These are phyloP conservation scores for Fusarium sp. DNA, from an alignment of 2,329 filamentous ascomycete species.

Conservation along the genomic window DNA sequence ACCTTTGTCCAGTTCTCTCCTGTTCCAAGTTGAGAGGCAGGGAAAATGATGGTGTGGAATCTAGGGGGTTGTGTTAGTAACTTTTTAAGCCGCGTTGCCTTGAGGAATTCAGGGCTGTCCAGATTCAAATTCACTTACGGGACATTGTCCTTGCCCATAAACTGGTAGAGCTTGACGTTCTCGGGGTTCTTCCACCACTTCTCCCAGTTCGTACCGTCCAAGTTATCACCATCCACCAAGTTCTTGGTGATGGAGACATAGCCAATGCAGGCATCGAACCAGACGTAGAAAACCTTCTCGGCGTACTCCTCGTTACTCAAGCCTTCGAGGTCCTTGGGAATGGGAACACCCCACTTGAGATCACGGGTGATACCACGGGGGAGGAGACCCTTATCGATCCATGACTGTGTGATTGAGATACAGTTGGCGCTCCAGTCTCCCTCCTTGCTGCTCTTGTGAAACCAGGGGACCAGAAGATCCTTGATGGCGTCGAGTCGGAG, in stretches of 20 bases:
- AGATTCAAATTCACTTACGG: slow-evolving; percentile 59
- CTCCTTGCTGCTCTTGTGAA: slow-evolving; percentile 76
- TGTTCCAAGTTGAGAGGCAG: slow-evolving; percentile 86
- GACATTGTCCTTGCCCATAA: slow-evolving; percentile 84
- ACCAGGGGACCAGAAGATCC: slow-evolving; percentile 81
- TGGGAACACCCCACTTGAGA: slow-evolving; percentile 84
- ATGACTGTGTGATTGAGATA: slow-evolving; percentile 80
- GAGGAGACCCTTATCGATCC: slow-evolving; percentile 86
- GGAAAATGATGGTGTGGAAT: slow-evolving; percentile 88
- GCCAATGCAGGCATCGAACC: slow-evolving; percentile 93
- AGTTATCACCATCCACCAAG: slow-evolving; percentile 73
- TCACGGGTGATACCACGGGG: slow-evolving; percentile 92
- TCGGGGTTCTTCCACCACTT: slow-evolving; percentile 95
- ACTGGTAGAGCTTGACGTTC: slow-evolving; percentile 89
- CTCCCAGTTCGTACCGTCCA: slow-evolving; percentile 78
- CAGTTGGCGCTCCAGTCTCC: slow-evolving; percentile 83
- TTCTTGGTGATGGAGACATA: slow-evolving; percentile 95
- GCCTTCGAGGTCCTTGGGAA: slow-evolving; percentile 61
- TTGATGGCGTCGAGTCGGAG: slow-evolving; percentile 88
- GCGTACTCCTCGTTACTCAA: slow-evolving; percentile 67
- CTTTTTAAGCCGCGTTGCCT: not conserved
- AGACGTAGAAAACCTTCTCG: slow-evolving; percentile 86
- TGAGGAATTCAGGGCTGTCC: not conserved
- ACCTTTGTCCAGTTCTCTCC: slow-evolving; percentile 89
- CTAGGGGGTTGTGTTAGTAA: slow-evolving; percentile 28